A percentile compares a stretch with the other conserved stretches of the same genome.
Conservation (phyloP, 257 asterid species). For the Ligustrum vulgare region DNA sequence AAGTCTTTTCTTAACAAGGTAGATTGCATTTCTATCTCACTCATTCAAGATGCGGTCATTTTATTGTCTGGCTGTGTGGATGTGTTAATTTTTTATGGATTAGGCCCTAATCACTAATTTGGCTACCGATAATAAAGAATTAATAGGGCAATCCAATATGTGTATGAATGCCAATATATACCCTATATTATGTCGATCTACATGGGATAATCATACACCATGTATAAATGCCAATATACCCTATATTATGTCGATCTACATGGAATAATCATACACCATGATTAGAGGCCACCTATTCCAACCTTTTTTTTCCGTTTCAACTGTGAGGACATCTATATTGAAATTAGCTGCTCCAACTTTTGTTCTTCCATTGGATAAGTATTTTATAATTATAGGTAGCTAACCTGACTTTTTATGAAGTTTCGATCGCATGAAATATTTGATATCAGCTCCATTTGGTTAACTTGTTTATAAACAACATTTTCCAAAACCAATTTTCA, state of each 20-base stretch:
- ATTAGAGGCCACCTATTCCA: not conserved
- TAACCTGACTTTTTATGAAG: not conserved
- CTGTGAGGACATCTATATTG: not conserved
- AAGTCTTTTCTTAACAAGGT: conserved; percentile 85
- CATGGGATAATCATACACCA: not conserved
- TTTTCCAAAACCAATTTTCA: too few relatives aligned
- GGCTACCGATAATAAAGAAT: not conserved
- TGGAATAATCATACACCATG: not conserved
- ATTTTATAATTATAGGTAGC: not conserved
- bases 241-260: not conserved
- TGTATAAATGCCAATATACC: not conserved
- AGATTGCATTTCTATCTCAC: conserved; percentile 20
- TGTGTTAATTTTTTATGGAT: not conserved
- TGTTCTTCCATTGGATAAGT: not conserved
- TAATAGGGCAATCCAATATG: not conserved
- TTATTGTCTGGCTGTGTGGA: not conserved
- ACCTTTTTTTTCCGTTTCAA: not conserved
- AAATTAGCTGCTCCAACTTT: not conserved
- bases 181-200: not conserved
- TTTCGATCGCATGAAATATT: conserved; percentile 3
- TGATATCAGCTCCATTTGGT: too few relatives aligned
- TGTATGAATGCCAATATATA: too few relatives aligned
- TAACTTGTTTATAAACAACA: too few relatives aligned
- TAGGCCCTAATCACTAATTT: not conserved
- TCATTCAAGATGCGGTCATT: not conserved